Base-by-base conservation (phyloP, 805 yeast species). In the Metschnikowia picachoensis region DNA sequence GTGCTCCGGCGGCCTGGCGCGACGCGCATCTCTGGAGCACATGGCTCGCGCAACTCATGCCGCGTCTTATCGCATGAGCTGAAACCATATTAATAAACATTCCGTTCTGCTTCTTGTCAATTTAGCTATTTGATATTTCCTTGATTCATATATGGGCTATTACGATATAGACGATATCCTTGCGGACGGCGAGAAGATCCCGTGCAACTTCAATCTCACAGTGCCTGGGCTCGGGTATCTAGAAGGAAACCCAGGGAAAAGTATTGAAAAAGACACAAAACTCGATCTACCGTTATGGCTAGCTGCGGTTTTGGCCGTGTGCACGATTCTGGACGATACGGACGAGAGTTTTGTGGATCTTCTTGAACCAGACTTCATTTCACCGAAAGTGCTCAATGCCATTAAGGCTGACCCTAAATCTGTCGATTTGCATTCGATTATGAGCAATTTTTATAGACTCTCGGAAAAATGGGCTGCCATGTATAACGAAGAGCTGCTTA, bases 221-320 rank as follows among this genome's bases (percentile, higher is more conserved):
- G 84, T 89, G 8, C 95, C 95, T 0, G 92, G 94, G 0, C 68
- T 92, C n/a, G 97, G 97, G 2, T 88, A 84, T 58, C 70, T 92
- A 7, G 91, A 85, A 58, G 89, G 91, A 8, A 80, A 84, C 49
- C 87, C 89, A 1, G 87, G 85, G 1, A 75, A 79, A 51, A 61
- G 81, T 49, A 70, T 84, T 29, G 65, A 68, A 44, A 74, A 79
- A 55, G 82, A 80, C 30, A 73, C 90, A 2, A 82, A 81, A 57
- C 58, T 89, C 3, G 91, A 87, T 47, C 71, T 92, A 20, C 98
- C 98, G 0, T 64, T 90, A 28, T 92, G 98, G 98, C 66, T 92
- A 35, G 95, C 96, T 0, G 83, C 83, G 48, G 77, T 85, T 1
- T 67, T 91, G 30, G 96, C 96, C 0, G 61, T 52, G 37, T 69